Conservation (phyloP, 768 basidiomycete species). For the Hydnum rufescens region DNA sequence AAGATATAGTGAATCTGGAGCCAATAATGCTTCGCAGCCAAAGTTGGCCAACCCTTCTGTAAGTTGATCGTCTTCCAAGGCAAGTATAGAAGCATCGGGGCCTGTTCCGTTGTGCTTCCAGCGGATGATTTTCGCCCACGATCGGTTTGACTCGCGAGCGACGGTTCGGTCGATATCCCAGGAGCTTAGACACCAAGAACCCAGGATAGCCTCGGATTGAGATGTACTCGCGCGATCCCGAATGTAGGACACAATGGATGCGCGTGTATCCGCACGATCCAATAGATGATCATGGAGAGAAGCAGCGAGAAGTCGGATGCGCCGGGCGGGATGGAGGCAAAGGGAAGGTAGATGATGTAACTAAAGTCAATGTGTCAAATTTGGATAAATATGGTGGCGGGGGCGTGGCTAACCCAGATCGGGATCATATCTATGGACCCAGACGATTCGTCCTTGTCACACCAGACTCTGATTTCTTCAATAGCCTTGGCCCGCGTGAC, state of each 20-base stretch:
- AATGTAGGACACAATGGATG: conserved; percentile 32
- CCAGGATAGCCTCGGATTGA: conserved; percentile 38
- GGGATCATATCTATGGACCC: conserved; percentile 42
- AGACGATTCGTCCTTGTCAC: conserved; percentile 25
- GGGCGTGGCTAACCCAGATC: conserved; percentile 58
- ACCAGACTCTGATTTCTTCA: conserved; percentile 49
- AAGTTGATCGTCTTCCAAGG: conserved; percentile 14
- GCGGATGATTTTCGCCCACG: conserved; percentile 24
- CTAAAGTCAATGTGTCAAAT: conserved; percentile 21
- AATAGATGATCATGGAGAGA: conserved; percentile 47
- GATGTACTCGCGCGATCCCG: conserved; percentile 28
- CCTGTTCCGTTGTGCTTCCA: neutral
- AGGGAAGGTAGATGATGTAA: conserved; percentile 72
- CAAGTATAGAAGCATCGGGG: conserved; percentile 11
- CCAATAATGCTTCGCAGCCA: conserved; percentile 32
- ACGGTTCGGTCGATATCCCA: conserved; percentile 56
- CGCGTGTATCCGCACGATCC: conserved; percentile 27
- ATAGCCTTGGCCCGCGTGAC: conserved; percentile 69
- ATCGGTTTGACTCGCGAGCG: conserved; percentile 26
- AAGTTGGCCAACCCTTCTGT: conserved; percentile 27
- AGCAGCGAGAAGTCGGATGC: conserved; percentile 42
- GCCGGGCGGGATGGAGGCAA: conserved; percentile 60
- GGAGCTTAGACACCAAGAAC: conserved; percentile 52
- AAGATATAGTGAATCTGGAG: conserved; percentile 38
- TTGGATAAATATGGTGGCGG: neutral